Conservation (phyloP, 1,284 basidiomycete species). For the Rhodotorula sp. region DNA sequence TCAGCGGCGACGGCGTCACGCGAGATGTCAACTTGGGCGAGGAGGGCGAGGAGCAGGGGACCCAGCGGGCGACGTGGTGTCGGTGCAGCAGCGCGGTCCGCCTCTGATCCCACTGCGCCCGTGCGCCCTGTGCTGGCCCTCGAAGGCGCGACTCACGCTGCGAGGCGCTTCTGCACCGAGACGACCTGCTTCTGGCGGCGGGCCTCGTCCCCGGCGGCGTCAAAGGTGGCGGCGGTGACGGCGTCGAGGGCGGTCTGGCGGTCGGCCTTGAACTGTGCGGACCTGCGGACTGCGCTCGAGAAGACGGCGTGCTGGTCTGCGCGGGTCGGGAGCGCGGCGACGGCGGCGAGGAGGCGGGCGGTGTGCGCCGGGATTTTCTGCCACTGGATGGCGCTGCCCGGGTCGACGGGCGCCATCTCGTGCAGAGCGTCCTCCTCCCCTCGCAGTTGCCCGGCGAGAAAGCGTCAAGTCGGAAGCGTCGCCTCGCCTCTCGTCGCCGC, state of each 20-base stretch:
- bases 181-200: constrained; percentile 13
- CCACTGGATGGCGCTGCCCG: constrained; percentile 12
- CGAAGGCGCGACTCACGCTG: background rate
- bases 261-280: background rate
- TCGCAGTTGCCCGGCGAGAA: background rate
- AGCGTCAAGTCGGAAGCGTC: no score
- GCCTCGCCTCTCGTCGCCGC: background rate
- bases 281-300: background rate
- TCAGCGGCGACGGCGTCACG: background rate
- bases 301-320: background rate
- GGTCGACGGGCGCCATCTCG: constrained; percentile 13
- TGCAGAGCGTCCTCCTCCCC: background rate
- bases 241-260: background rate
- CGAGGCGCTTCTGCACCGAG: constrained; percentile 1
- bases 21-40: background rate
- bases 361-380: constrained; percentile 2
- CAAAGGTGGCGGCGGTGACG: constrained; percentile 4
- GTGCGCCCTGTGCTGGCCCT: no score
- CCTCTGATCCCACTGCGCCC: no score
- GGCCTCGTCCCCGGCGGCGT: background rate
- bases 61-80: background rate
- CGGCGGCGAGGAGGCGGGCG: background rate
- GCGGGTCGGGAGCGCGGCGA: background rate
- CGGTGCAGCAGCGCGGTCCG: no score
- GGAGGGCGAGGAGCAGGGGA: background rate